phyloP scores from a whole-genome alignment of 176 grass and related monocot genomes.

The Oryza rufipogon region DNA sequence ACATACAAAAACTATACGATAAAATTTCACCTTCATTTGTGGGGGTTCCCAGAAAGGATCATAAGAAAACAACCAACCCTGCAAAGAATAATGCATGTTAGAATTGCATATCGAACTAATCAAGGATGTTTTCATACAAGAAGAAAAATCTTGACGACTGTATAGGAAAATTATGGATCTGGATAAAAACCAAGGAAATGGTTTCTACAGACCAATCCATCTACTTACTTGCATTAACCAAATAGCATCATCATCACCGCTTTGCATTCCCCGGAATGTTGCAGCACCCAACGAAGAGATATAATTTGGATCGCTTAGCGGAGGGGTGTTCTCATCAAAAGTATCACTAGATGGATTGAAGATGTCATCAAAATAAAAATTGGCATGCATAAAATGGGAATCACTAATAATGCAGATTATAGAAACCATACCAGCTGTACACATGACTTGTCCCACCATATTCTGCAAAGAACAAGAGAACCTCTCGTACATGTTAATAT shows the following conservation, averaged over 20 bases:
- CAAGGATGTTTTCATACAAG: conserved; percentile 11
- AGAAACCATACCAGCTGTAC: conserved; percentile 74
- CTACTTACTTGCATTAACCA: conserved; percentile 91
- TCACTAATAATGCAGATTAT: conserved; percentile 7
- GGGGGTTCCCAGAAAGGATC: conserved; percentile 91
- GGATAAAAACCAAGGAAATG: neutral
- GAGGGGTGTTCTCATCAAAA: conserved; percentile 95
- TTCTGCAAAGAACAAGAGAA: conserved; percentile 51
- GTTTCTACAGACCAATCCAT: neutral
- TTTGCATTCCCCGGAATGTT: conserved; percentile 84
- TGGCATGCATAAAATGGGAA: neutral
- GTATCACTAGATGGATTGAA: conserved; percentile 67
- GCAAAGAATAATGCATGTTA: conserved; percentile 35
- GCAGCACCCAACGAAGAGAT: conserved; percentile 86
- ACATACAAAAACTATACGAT: conserved; percentile 5
- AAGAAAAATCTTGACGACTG: conserved; percentile 16
- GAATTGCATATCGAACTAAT: conserved; percentile 23
- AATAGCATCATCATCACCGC: conserved; percentile 72
- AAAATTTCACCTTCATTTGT: conserved; percentile 79
- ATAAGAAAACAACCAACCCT: conserved; percentile 94
- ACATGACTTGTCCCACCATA: conserved; percentile 84
- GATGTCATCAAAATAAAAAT: conserved; percentile 20
- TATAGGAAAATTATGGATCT: conserved; percentile 18
- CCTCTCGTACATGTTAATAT: conserved; percentile 19
- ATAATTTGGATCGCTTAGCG: conserved; percentile 73